Base-by-base conservation (phyloP, 768 basidiomycete species). In the Podaxis rugospora region DNA sequence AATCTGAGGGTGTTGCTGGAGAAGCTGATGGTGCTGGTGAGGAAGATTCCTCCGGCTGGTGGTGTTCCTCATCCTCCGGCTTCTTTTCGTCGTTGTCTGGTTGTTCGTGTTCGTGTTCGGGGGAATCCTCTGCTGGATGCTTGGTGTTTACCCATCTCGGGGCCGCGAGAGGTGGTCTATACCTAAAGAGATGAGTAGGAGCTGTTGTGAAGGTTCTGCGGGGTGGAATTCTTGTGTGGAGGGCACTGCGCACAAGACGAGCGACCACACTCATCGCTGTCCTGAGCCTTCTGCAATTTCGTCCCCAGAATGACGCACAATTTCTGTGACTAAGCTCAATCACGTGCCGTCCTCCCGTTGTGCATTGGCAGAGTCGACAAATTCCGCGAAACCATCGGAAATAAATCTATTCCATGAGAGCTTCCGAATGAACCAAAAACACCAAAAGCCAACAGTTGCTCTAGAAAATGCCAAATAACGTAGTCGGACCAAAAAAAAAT, bases 1-100 rank as follows among this genome's bases (percentile, higher is more conserved):
- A 36, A 72, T 39, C 37, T 67, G 42, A 53, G 3, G 69, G 21
- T 2, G 70, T 55, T 5, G 70, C 55, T 1, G 64, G 18, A 50
- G 65, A 55, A 28, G 52, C 55, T 7, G 66, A 63, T 6, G 65
- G 59, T 11, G 64, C 27, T 10, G 57, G 54, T 13, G 71, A 63
- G n/a, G 69, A 62, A 21, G 37, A 23, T 13, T 35, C 18, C 16
- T 63, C 59, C 13, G 67, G 11, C 5, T 35, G 11, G 21, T 49
- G 11, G 25, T 11, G 36, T 28, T 51, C n/a, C 14, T 59, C 49
- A 1, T 37, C 37, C 27, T 59, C 57, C n/a, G 56, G 56, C 47
- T 59, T 51, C 21, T 51, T 50, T 7, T 59, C 46, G 10, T 57
- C 44, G 7, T 27, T 28, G 16, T 57, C 56, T 1, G 46, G 50